These are phyloP conservation scores for Arabis alpina DNA, from an alignment of 345 rosid genomes.

Conservation along the genomic window DNA sequence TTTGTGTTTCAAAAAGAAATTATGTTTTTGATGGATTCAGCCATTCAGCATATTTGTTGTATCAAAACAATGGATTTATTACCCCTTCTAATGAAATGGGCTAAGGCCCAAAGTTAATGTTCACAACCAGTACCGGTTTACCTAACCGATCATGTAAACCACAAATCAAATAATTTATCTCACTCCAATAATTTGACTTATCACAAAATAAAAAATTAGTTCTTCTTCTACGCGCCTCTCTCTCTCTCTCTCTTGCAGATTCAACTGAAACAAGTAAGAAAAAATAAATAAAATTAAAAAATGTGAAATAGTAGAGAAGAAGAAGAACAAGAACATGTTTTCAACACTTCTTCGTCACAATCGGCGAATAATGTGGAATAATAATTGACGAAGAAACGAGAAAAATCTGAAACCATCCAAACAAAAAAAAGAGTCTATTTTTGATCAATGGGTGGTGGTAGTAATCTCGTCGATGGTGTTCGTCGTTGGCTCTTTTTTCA, in stretches of 20 bases:
- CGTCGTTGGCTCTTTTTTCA: constrained; percentile 85
- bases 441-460: constrained; percentile 66
- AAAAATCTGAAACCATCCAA: constrained; percentile 37
- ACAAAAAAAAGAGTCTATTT: constrained; percentile 36
- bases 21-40: too few relatives aligned
- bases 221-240: constrained; percentile 24
- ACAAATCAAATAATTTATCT: neutral
- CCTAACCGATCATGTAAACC: neutral
- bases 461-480: constrained; percentile 77
- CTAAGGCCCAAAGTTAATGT: neutral
- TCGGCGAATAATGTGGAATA: constrained; percentile 38
- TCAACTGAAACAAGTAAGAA: constrained; percentile 7
- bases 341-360: constrained; percentile 34
- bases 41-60: too few relatives aligned
- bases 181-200: neutral
- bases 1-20: too few relatives aligned
- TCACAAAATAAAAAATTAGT: too few relatives aligned
- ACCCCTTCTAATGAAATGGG: too few relatives aligned
- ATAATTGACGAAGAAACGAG: constrained; percentile 40
- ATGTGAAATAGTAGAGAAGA: neutral
- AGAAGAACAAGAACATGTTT: constrained; percentile 20
- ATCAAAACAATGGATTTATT: too few relatives aligned
- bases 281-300: neutral
- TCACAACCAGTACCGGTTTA: constrained; percentile 18
- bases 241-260: constrained; percentile 13